These are phyloP conservation scores for Poa annua DNA, from an alignment of 176 grass and related monocot species.

Conservation along the genomic window DNA sequence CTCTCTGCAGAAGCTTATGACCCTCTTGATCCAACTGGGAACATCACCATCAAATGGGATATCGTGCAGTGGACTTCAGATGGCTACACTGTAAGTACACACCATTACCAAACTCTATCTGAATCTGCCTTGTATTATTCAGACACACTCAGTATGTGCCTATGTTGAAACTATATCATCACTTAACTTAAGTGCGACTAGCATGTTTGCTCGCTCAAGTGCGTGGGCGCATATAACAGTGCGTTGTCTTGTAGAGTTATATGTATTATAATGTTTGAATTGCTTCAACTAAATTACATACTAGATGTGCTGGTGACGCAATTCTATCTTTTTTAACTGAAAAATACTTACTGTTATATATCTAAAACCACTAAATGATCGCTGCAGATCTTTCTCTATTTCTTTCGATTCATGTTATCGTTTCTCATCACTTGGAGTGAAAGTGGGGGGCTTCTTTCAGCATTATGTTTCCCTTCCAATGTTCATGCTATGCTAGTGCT, in stretches of 20 bases:
- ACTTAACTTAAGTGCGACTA: neutral
- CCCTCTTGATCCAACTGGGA: conserved; percentile 75
- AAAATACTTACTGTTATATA: neutral
- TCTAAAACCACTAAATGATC: neutral
- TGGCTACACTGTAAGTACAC: conserved; percentile 81
- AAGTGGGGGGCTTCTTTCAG: neutral
- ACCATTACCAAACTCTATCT: neutral
- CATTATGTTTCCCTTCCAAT: neutral
- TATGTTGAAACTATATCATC: neutral
- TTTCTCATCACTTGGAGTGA: neutral
- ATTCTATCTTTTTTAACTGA: neutral
- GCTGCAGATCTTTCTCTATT: neutral
- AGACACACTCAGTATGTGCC: neutral
- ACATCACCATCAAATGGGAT: conserved; percentile 89
- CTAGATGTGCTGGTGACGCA: neutral
- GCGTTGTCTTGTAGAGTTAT: neutral
- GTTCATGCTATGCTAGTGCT: neutral
- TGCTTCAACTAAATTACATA: neutral
- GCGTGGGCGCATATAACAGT: neutral
- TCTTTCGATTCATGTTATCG: neutral
- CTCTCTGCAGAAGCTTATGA: conserved; percentile 70
- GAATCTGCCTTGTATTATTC: neutral
- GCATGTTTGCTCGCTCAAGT: neutral
- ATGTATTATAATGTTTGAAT: neutral
- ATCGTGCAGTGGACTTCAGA: conserved; percentile 79